These are phyloP conservation scores for Fonsecaea monophora DNA, from an alignment of 2,329 filamentous ascomycete genomes.

Conservation along the genomic window DNA sequence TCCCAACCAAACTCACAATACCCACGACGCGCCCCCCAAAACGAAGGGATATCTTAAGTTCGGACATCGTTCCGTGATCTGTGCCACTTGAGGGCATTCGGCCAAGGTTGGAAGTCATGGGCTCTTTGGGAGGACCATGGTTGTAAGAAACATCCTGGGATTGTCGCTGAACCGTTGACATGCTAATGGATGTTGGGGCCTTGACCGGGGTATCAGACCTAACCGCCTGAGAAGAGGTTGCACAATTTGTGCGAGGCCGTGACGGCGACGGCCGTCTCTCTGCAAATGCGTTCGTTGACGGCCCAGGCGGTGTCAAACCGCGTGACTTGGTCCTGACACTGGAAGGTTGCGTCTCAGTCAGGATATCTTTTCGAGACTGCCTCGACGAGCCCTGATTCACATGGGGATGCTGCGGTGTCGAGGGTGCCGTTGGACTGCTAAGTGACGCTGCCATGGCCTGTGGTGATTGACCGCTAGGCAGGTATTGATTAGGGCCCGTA, in stretches of 20 bases:
- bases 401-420: not conserved
- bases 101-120: not conserved
- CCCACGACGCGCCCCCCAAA: slow-evolving; percentile 28
- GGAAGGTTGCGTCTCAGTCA: not conserved
- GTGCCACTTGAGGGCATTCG: not conserved
- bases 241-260: not conserved
- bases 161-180: not conserved
- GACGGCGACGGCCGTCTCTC: not conserved
- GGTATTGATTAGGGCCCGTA: not conserved
- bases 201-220: not conserved
- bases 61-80: not conserved
- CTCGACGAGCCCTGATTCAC: not conserved
- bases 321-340: not conserved
- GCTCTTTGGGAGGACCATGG: not conserved
- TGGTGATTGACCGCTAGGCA: not conserved
- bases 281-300: not conserved
- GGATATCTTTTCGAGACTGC: not conserved
- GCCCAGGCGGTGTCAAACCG: not conserved
- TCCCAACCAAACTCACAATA: slow-evolving; percentile 28
- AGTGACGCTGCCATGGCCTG: not conserved
- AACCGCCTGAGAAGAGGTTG: not conserved
- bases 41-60: slow-evolving; percentile 32
- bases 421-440: not conserved
- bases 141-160: not conserved
- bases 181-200: not conserved